Evolutionary conservation across 768 basidiomycete species (phyloP).

Genomic region (Lactarius trivialis): DNA sequence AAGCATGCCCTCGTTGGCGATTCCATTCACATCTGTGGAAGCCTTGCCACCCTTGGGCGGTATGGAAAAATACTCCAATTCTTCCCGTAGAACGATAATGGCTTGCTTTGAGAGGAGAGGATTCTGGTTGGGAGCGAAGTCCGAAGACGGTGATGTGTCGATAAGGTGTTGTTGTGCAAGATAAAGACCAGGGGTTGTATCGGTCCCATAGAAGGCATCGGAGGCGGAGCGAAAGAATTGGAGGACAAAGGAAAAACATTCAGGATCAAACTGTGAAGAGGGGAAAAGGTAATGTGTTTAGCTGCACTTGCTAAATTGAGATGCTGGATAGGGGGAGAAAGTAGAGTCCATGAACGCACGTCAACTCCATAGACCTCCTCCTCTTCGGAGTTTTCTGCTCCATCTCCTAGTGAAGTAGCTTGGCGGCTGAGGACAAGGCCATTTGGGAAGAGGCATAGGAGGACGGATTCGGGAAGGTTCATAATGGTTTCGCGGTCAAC

Average conservation of each 20-base stretch:
- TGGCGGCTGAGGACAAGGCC: slow-evolving; percentile 90
- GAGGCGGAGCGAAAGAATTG: slow-evolving; percentile 86
- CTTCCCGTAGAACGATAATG: slow-evolving; percentile 96
- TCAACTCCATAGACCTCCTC: slow-evolving; percentile 96
- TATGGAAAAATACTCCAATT: slow-evolving; percentile 97
- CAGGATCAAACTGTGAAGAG: slow-evolving; percentile 79
- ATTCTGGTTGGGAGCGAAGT: slow-evolving; percentile 67
- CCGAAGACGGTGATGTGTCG: slow-evolving; percentile 52
- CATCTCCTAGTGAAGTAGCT: slow-evolving; percentile 66
- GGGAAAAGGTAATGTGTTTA: slow-evolving; percentile 18
- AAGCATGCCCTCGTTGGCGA: slow-evolving; percentile 70
- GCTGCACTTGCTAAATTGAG: slow-evolving; percentile 12
- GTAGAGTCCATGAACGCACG: slow-evolving; percentile 47
- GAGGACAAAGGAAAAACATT: slow-evolving; percentile 91
- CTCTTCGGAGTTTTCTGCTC: slow-evolving; percentile 67
- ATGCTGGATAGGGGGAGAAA: slow-evolving; percentile 14
- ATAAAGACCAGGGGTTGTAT: slow-evolving; percentile 63
- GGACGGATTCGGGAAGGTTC: slow-evolving; percentile 95
- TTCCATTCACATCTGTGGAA: slow-evolving; percentile 67
- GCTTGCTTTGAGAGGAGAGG: slow-evolving; percentile 94
- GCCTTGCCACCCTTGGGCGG: slow-evolving; percentile 63
- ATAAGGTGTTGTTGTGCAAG: slow-evolving; percentile 73
- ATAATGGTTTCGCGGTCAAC: slow-evolving; percentile 97
- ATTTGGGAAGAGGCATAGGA: slow-evolving; percentile 95
- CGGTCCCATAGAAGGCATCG: slow-evolving; percentile 86